Percentiles rank a stretch among this genome's conserved stretches.
Conservation (phyloP, 192 early-diverging fungal species). For the Coemansia sp. region DNA sequence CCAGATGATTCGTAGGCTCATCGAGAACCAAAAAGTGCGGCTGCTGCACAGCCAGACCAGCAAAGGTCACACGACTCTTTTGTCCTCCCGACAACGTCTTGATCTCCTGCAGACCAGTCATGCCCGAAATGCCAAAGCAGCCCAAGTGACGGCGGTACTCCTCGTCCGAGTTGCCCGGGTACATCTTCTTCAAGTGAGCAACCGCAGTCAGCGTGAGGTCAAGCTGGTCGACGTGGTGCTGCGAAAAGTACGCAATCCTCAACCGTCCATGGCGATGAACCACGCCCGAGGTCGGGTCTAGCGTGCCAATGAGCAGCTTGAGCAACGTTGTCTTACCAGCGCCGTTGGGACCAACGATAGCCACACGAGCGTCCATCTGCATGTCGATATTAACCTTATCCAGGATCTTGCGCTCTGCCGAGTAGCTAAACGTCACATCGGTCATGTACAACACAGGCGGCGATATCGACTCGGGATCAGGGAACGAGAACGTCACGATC, state of each 20-base stretch:
- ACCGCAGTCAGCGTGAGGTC: conserved; percentile 84
- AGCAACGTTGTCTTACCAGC: conserved; percentile 98
- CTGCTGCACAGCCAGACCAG: conserved; percentile 81
- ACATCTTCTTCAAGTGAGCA: conserved; percentile 85
- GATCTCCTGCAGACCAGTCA: conserved; percentile 93
- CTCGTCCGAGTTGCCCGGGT: conserved; percentile 91
- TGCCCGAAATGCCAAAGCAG: conserved; percentile 95
- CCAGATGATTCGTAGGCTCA: conserved; percentile 95
- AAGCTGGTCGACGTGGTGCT: conserved; percentile 98
- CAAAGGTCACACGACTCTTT: conserved; percentile 96
- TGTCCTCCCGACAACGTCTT: conserved; percentile 96
- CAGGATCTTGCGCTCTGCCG: conserved; percentile 78
- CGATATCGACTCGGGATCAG: conserved; percentile 90
- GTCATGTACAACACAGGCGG: conserved; percentile 97
- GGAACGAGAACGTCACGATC: conserved; percentile 86
- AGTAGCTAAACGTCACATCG: conserved; percentile 90
- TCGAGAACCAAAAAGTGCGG: conserved; percentile 98
- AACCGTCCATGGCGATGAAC: conserved; percentile 92
- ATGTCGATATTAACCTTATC: conserved; percentile 87
- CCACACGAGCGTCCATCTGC: conserved; percentile 96
- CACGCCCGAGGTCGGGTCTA: conserved; percentile 78
- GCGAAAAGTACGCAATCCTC: conserved; percentile 92
- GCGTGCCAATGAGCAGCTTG: conserved; percentile 84
- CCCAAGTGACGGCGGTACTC: conserved; percentile 95
- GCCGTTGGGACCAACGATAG: conserved; percentile 99